A percentile compares a stretch with the other conserved stretches of the same genome.
Evolutionary conservation across 148 eudicot genomes (phyloP).

Genomic region (Limonium bicolor): DNA sequence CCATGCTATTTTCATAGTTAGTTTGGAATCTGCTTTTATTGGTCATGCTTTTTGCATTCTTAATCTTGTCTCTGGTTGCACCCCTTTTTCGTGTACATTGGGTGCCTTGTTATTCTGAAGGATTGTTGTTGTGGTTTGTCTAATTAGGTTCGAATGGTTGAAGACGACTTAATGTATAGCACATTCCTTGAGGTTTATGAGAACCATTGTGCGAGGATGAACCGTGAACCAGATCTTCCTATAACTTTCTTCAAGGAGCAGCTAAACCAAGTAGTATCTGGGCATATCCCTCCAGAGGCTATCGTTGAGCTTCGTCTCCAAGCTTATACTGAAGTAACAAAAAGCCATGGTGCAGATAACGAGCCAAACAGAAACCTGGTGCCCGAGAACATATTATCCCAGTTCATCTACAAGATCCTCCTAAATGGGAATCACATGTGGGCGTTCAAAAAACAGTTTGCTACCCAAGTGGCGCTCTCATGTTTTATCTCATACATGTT

Average conservation of each 20-base stretch:
- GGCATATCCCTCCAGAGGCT: constrained; percentile 80
- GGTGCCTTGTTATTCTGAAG: no score
- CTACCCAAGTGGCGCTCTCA: constrained; percentile 87
- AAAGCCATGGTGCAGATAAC: constrained; percentile 11
- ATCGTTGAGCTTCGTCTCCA: constrained; percentile 88
- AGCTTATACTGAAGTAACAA: constrained; percentile 70
- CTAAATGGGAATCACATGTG: constrained; percentile 85
- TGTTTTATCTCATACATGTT: constrained; percentile 90
- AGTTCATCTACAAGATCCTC: constrained; percentile 88
- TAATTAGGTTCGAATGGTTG: constrained; percentile 96
- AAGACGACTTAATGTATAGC: constrained; percentile 96
- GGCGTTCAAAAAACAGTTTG: constrained; percentile 98
- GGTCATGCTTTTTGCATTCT: not conserved
- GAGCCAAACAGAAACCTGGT: constrained; percentile 15
- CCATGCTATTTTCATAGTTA: not conserved
- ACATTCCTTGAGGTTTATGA: constrained; percentile 98
- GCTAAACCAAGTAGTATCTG: constrained; percentile 84
- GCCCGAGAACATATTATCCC: constrained; percentile 77
- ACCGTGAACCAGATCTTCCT: constrained; percentile 85
- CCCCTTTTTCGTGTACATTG: not conserved
- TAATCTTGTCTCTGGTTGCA: not conserved
- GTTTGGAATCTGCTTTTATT: not conserved
- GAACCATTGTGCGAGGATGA: constrained; percentile 94
- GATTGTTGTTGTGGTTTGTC: no score
- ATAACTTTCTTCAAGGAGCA: constrained; percentile 88